Evolutionary conservation across 2,329 filamentous ascomycete species (phyloP).

Genomic region (Nemania sp.): DNA sequence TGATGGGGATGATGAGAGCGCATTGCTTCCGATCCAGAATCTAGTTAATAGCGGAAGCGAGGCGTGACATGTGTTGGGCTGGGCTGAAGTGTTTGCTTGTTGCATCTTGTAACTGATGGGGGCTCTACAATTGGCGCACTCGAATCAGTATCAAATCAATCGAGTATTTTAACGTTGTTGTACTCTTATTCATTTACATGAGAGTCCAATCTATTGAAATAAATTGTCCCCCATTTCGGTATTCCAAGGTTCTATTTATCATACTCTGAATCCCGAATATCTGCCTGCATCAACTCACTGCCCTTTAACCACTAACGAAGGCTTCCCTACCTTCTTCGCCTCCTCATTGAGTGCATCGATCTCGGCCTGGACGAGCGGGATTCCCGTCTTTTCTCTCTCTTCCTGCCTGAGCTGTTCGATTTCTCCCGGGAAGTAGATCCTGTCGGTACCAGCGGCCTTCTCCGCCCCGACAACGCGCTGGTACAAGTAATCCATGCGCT

Average conservation of each 20-base stretch:
- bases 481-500: conserved; percentile 62
- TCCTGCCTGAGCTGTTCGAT: conserved; percentile 61
- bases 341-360: conserved; percentile 60
- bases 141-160: not conserved
- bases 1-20: conserved; percentile 10
- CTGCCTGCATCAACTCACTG: conserved; percentile 12
- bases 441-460: conserved; percentile 59
- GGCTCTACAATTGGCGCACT: not conserved
- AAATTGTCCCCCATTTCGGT: too few relatives aligned
- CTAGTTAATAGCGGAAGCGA: not conserved
- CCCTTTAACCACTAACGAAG: conserved; percentile 31
- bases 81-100: not conserved
- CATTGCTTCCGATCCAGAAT: not conserved
- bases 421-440: conserved; percentile 66
- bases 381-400: conserved; percentile 58
- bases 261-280: too few relatives aligned
- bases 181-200: too few relatives aligned
- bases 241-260: too few relatives aligned
- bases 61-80: not conserved
- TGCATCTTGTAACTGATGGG: not conserved
- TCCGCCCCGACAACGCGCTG: conserved; percentile 57
- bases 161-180: not conserved
- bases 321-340: conserved; percentile 51
- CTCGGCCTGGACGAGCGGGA: conserved; percentile 62
- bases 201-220: too few relatives aligned